Percentiles rank a stretch among this genome's conserved stretches.
Evolutionary conservation across 1,284 basidiomycete genomes (phyloP).

Genomic region (Xerocomus cyaneibrunnescens): DNA sequence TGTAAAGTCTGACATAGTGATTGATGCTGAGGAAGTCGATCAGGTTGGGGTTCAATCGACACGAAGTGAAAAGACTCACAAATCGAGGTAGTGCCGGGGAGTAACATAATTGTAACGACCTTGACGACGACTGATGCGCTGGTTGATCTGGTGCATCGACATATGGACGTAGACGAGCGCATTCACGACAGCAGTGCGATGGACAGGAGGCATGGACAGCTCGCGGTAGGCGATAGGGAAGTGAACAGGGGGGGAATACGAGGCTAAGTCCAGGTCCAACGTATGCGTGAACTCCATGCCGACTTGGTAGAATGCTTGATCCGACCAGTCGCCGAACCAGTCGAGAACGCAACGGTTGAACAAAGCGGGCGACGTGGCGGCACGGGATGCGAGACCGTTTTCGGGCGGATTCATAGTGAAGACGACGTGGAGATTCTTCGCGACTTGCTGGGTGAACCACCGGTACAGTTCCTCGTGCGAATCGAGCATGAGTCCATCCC

Average conservation of each 20-base stretch:
- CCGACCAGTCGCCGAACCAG: constrained; percentile 99
- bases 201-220: constrained; percentile 76
- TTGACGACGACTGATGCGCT: constrained; percentile 86
- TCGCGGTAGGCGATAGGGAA: constrained; percentile 91
- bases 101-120: constrained; percentile 97
- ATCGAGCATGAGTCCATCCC: constrained; percentile 97
- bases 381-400: constrained; percentile 91
- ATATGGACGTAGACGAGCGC: constrained; percentile 93
- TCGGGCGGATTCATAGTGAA: constrained; percentile 99
- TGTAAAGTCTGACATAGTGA: constrained; percentile 95
- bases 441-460: constrained; percentile 97
- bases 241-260: constrained; percentile 72
- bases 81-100: constrained; percentile 96
- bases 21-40: constrained; percentile 68
- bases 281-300: constrained; percentile 93
- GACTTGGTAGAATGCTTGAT: constrained; percentile 96
- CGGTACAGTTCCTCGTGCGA: constrained; percentile 96
- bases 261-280: constrained; percentile 84
- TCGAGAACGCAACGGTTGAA: constrained; percentile 99
- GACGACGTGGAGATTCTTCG: constrained; percentile 94
- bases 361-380: constrained; percentile 94
- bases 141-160: constrained; percentile 88
- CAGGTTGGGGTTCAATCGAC: constrained; percentile 6
- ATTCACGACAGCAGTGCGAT: constrained; percentile 90
- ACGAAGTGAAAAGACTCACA: constrained; percentile 60